Evolutionary conservation across 2,329 filamentous ascomycete genomes (phyloP), one percentile per base, ranked within the genome.

Genomic region (Ceratocystiopsis minuta): DNA sequence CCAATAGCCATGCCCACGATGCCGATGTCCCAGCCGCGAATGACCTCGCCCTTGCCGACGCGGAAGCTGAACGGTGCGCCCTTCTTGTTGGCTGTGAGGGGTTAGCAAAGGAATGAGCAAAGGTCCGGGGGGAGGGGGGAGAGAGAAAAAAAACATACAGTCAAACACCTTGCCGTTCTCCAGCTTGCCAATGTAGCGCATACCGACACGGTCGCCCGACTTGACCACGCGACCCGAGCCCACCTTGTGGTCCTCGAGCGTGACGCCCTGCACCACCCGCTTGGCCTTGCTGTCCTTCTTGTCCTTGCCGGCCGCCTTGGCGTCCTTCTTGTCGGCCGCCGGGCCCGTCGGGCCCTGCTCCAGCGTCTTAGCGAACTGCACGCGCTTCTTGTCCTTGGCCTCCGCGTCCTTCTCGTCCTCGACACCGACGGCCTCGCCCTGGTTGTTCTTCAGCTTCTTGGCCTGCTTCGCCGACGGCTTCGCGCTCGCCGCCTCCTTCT

Each of bases 381-480:
- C 90, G 70, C 95, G 96, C 76, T 95, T 95, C 61, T 82, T 80
- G 44, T 68, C 66, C 69, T 75, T 75, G 46, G 73, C 65, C 59
- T 78, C 76, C 51, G 71, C 64, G 51, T 71, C 64, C 52, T 79
- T 73, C 53, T 78, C 72, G 37, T 66, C 64, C 41, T 70, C 63
- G 46, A 66, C 63, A 40, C 70, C 63, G 46, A 80, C 75, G 45
- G 90, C 78, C 58, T 95, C 81, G 51, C 88, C 90, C 60, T 93
- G 84, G 71, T 96, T 96, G 72, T 94, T 95, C 78, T 93, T 93
- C 50, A 88, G 72, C 72, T 95, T 95, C 80, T 98, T 96, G 55
- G 81, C 73, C 62, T 96, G 84, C 70, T 94, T 95, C 74, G 95
- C 95, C 72, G 78, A 87, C 49, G 86, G 71, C 67, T 87, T 87